Base-by-base conservation (phyloP, 371 early-diverging fungal genomes). In the Lichtheimia ornata region DNA sequence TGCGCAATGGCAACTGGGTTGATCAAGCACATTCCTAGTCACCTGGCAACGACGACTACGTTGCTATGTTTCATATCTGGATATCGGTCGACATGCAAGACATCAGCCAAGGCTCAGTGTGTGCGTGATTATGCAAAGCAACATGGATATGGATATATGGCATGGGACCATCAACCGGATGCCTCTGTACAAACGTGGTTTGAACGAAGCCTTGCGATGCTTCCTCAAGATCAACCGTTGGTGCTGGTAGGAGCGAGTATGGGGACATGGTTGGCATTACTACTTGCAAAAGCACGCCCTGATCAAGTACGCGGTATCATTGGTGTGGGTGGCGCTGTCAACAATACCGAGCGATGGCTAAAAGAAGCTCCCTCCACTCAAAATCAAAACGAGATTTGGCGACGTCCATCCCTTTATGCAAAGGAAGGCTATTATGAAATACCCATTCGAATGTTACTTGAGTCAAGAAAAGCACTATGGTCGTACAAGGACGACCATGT, bases 1-100 rank as follows among this genome's bases (percentile, higher is more conserved):
- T n/a, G n/a, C 50, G 59, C 17, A 7, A 56, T 20, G 13, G 18
- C 60, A 50, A 50, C 60, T 20, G 40, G 28, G n/a, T 3, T 45
- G 17, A n/a, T 35, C 42, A 50, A 30, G 27, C 24, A 30, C 22
- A 14, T 28, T 20, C 35, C 24, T 9, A 5, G n/a, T n/a, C 35
- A 14, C 30, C 17, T 50, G n/a, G 22, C n/a, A 12, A 4, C 50
- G 5, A n/a, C 14, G 3, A 15, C 24, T 3, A 78, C 80, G 2
- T 14, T 79, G 7, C 35, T 35, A 35, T 79, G 80, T 45, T 81
- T 72, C 58, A 75, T 81, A 35, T 73, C 77, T 15, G 81, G 81
- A 0, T 81, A 73, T 35, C 65, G 64, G 2, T 77, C 77, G 0
- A 50, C 66, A 11, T 71, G 69, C 18, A 49, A 61, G n/a, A 62